Evolutionary conservation across 1,284 basidiomycete species (phyloP).

Genomic region (Sporisorium scitamineum): DNA sequence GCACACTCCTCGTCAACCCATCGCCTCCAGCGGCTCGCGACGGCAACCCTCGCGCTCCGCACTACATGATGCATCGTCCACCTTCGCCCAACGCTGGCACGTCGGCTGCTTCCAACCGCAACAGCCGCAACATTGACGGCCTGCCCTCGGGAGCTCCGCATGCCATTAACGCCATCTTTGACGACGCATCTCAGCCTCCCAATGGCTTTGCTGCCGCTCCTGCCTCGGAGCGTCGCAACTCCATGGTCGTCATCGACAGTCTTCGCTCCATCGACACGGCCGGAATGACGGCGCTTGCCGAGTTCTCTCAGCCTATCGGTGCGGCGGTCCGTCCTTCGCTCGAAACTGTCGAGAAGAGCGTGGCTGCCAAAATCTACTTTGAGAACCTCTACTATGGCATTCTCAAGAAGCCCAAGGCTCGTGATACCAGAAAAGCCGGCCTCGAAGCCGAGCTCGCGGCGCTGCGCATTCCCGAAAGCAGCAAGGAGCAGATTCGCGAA

Average conservation of each 20-base stretch:
- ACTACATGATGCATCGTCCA: slow-evolving; percentile 55
- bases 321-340: slow-evolving; percentile 73
- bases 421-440: slow-evolving; percentile 83
- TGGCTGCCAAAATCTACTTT: slow-evolving; percentile 91
- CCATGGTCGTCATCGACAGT: slow-evolving; percentile 59
- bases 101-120: slow-evolving; percentile 26
- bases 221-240: slow-evolving; percentile 45
- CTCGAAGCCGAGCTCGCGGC: slow-evolving; percentile 87
- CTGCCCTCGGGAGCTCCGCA: slow-evolving; percentile 43
- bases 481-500: slow-evolving; percentile 79
- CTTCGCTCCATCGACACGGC: slow-evolving; percentile 44
- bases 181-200: slow-evolving; percentile 14
- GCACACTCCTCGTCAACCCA: slow-evolving; percentile 56
- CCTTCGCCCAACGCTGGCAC: slow-evolving; percentile 27
- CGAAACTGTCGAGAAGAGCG: slow-evolving; percentile 90
- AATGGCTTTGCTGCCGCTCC: not conserved
- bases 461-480: slow-evolving; percentile 78
- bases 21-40: slow-evolving; percentile 40
- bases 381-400: slow-evolving; percentile 85
- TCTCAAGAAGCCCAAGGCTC: slow-evolving; percentile 79
- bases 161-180: slow-evolving; percentile 56
- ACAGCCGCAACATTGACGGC: slow-evolving; percentile 60
- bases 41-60: slow-evolving; percentile 25
- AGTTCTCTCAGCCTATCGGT: slow-evolving; percentile 31
- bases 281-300: slow-evolving; percentile 38